These are phyloP conservation scores for Zymoseptoria ardabiliae DNA, from an alignment of 2,329 filamentous ascomycete species.

Conservation along the genomic window DNA sequence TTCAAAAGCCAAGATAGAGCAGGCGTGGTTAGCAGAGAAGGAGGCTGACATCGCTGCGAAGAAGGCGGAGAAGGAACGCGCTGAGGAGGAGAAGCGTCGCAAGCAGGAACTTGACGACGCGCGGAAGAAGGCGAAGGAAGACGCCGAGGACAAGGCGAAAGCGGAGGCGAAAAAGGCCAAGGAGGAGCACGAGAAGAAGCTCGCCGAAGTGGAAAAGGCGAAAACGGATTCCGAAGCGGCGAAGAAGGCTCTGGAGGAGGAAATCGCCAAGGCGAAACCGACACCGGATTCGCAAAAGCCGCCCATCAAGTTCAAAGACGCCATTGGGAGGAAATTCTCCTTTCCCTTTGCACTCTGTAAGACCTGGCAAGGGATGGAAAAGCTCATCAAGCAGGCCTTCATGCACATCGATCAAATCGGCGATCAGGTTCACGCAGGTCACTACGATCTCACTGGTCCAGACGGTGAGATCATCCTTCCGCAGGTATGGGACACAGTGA, in stretches of 20 bases:
- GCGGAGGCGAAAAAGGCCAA: conserved; percentile 42
- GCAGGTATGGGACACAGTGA: conserved; percentile 42
- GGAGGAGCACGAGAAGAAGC: conserved; percentile 45
- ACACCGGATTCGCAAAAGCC: conserved; percentile 54
- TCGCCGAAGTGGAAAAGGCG: conserved; percentile 46
- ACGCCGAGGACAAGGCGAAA: conserved; percentile 19
- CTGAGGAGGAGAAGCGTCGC: conserved; percentile 45
- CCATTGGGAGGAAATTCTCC: conserved; percentile 82
- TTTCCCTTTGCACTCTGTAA: conserved; percentile 82
- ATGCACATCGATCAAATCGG: conserved; percentile 41
- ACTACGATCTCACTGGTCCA: conserved; percentile 43
- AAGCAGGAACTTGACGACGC: conserved; percentile 36
- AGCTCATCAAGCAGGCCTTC: conserved; percentile 44
- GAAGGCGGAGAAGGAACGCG: conserved; percentile 31
- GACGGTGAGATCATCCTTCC: conserved; percentile 44
- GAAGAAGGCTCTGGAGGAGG: conserved; percentile 42
- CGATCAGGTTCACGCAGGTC: conserved; percentile 39
- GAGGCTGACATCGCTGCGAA: conserved; percentile 28
- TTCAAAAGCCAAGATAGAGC: conserved; percentile 24
- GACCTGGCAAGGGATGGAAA: conserved; percentile 49
- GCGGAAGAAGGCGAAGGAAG: conserved; percentile 36
- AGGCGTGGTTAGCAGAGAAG: conserved; percentile 15
- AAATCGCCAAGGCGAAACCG: conserved; percentile 40
- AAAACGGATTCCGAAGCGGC: conserved; percentile 45
- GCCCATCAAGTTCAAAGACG: conserved; percentile 85